Conservation (phyloP, 352 stramenopile genomes). For the Pythium inflatum region DNA sequence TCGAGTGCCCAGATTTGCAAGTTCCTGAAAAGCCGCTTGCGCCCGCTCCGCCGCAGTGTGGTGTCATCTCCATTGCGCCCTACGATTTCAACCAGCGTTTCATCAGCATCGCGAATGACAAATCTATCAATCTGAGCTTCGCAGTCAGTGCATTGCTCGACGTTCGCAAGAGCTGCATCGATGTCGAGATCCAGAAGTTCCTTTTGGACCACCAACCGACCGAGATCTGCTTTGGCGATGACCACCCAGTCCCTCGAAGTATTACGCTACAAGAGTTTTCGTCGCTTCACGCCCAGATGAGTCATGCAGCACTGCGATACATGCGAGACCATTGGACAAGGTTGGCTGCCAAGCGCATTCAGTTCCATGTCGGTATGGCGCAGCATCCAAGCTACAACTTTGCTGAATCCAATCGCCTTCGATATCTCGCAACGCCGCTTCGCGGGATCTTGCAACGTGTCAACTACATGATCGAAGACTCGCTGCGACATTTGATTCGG, state of each 20-base stretch:
- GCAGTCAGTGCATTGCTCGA: constrained; percentile 76
- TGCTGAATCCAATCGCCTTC: constrained; percentile 62
- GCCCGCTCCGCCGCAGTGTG: constrained; percentile 45
- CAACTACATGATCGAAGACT: constrained; percentile 85
- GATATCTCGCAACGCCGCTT: constrained; percentile 66
- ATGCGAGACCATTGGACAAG: constrained; percentile 85
- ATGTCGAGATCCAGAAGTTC: constrained; percentile 63
- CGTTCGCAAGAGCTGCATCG: constrained; percentile 68
- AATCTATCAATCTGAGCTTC: constrained; percentile 73
- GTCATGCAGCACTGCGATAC: constrained; percentile 64
- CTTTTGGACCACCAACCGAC: constrained; percentile 69
- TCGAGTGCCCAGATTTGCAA: constrained; percentile 60
- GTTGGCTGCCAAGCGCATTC: constrained; percentile 72
- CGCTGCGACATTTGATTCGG: constrained; percentile 60
- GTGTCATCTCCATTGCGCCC: constrained; percentile 50
- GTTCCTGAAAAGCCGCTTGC: constrained; percentile 37
- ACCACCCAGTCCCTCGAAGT: constrained; percentile 50
- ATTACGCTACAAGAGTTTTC: constrained; percentile 79
- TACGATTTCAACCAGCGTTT: constrained; percentile 83
- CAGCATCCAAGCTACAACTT: constrained; percentile 68
- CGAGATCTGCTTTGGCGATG: constrained; percentile 67
- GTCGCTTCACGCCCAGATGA: constrained; percentile 70
- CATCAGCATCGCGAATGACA: constrained; percentile 56
- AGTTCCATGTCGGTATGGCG: constrained; percentile 58
- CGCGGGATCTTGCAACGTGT: constrained; percentile 70